A percentile compares a stretch with the other conserved stretches of the same genome.
Conservation (phyloP, 2,329 filamentous ascomycete genomes). For the Botryotinia narcissicola region DNA sequence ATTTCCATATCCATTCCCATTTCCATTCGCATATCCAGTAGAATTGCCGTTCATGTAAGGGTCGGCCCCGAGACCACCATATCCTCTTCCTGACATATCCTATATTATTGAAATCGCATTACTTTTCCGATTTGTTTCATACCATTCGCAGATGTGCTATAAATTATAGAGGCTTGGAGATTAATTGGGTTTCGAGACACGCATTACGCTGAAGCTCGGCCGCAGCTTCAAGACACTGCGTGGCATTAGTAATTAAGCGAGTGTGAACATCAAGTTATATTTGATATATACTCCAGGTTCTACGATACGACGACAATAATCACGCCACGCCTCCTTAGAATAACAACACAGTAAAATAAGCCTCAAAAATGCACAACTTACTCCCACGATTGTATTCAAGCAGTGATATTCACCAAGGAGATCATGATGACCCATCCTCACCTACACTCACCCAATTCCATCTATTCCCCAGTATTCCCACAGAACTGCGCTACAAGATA, state of each 20-base stretch:
- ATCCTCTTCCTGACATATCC: conserved; percentile 38
- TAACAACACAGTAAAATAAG: not conserved
- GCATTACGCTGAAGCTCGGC: conserved; percentile 14
- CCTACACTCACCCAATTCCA: conserved; percentile 17
- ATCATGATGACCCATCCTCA: not conserved
- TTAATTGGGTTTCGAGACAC: conserved; percentile 4
- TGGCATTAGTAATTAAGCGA: conserved; percentile 5
- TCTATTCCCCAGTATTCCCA: conserved; percentile 23
- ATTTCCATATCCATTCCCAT: conserved; percentile 12
- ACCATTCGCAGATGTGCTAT: conserved; percentile 26
- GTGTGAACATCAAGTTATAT: not conserved
- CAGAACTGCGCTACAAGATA: conserved; percentile 26
- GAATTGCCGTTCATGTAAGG: conserved; percentile 34
- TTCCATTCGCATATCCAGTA: conserved; percentile 15
- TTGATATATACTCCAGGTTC: not conserved
- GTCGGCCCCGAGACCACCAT: conserved; percentile 36
- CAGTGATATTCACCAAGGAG: not conserved
- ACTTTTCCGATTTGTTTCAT: conserved; percentile 22
- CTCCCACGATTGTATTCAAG: not conserved
- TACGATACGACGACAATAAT: not conserved
- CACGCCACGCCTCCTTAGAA: not conserved
- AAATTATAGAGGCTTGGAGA: not conserved
- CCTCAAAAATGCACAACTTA: not conserved
- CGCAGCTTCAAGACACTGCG: not conserved
- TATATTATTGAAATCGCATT: conserved; percentile 29